A percentile compares a stretch with the other conserved stretches of the same genome.
Conservation (phyloP, 2,329 filamentous ascomycete species). For the Eutypa lata region DNA sequence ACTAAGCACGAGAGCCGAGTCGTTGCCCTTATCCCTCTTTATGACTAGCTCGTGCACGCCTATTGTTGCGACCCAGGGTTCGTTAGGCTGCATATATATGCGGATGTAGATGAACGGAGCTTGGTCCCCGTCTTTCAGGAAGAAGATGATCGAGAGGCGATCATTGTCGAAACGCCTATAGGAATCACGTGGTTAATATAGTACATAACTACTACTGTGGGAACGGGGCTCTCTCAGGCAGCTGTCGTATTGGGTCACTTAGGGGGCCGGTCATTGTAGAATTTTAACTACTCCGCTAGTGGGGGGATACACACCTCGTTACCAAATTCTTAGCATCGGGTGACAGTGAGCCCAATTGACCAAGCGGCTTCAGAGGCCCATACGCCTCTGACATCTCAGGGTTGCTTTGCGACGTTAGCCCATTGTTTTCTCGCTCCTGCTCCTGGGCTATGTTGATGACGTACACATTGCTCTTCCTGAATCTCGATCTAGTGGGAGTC, state of each 20-base stretch:
- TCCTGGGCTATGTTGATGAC: constrained; percentile 7
- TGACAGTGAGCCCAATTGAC: constrained; percentile 39
- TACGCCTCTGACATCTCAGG: constrained; percentile 20
- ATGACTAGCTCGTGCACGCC: constrained; percentile 56
- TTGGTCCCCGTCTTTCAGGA: constrained; percentile 40
- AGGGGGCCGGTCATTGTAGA: too few relatives aligned
- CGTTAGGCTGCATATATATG: constrained; percentile 33
- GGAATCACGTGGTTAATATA: not conserved
- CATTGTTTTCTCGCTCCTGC: not conserved
- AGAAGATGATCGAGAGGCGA: constrained; percentile 51
- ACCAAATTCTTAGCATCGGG: constrained; percentile 50
- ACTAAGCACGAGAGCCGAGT: constrained; percentile 44
- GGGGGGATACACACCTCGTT: constrained; percentile 49
- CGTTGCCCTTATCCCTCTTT: constrained; percentile 45
- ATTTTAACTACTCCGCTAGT: too few relatives aligned
- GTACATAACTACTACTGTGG: not conserved
- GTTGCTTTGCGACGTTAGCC: constrained; percentile 3
- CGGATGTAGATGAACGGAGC: constrained; percentile 48
- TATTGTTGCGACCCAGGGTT: constrained; percentile 44
- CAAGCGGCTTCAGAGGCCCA: constrained; percentile 33
- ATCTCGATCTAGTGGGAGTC: constrained; percentile 46
- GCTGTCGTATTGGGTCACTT: too few relatives aligned
- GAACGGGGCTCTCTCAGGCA: too few relatives aligned
- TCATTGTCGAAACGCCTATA: constrained; percentile 55
- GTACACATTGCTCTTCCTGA: constrained; percentile 40